Evolutionary conservation across 768 basidiomycete genomes (phyloP).

Genomic region (Hortiboletus flavorubellus): DNA sequence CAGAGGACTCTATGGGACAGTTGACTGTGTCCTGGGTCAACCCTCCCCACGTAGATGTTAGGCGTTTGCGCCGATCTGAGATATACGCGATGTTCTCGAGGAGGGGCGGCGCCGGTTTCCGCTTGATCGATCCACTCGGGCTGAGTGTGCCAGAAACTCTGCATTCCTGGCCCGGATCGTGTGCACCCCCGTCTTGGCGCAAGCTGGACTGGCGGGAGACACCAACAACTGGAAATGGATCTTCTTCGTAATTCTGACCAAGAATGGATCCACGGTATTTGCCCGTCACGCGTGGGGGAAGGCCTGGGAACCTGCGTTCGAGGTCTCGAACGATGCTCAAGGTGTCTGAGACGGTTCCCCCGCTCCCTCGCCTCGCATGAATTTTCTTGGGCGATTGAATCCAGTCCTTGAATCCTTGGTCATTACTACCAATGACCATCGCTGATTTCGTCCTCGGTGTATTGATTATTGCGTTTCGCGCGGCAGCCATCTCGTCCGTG

Average conservation of each 20-base stretch:
- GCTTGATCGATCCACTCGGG: constrained; percentile 26
- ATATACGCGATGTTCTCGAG: constrained; percentile 15
- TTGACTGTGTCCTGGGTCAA: constrained; percentile 7
- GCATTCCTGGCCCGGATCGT: constrained; percentile 14
- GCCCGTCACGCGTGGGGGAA: constrained; percentile 37
- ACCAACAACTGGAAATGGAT: constrained; percentile 20
- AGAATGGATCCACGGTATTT: constrained; percentile 27
- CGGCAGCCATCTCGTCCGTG: constrained; percentile 10
- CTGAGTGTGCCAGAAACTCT: constrained; percentile 3
- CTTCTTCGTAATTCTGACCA: constrained; percentile 22
- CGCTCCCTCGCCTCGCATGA: constrained; percentile 21
- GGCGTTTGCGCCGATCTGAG: constrained; percentile 5
- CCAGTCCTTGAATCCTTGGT: constrained; percentile 10
- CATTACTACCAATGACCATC: not conserved
- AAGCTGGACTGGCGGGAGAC: constrained; percentile 25
- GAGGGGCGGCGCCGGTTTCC: constrained; percentile 30
- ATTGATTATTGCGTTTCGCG: constrained; percentile 3
- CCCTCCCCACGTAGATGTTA: constrained; percentile 24
- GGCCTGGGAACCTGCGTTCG: constrained; percentile 51
- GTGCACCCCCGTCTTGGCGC: constrained; percentile 1
- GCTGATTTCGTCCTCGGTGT: constrained; percentile 15
- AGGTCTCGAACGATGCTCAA: constrained; percentile 48
- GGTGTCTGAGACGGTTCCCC: constrained; percentile 38
- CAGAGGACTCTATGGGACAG: not conserved
- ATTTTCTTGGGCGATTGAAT: constrained; percentile 4